Base-by-base conservation (phyloP, 768 basidiomycete species). In the Grammothele lineata region DNA sequence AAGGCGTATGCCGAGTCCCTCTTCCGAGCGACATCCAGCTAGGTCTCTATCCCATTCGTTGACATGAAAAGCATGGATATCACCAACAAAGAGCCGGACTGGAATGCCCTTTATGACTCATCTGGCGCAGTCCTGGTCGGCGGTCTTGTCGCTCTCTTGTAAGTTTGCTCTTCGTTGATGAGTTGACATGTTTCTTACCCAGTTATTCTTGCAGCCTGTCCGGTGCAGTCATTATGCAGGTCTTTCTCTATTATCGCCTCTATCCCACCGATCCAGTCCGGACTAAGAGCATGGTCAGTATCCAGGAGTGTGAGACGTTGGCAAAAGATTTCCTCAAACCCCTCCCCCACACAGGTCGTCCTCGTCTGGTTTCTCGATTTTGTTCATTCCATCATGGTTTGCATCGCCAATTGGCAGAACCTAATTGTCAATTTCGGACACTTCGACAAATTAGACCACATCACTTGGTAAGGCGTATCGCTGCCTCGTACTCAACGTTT, bases 281-380 rank as follows among this genome's bases (percentile, higher is more conserved):
- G 25, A 40, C 47, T 30, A 54, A 54, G 41, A n/a, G 36, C 48
- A 50, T 50, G 48, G 53, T 52, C n/a, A n/a, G n/a, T n/a, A n/a
- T n/a, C n/a, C n/a, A n/a, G n/a, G n/a, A n/a, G n/a, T n/a, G n/a
- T n/a, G n/a, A n/a, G n/a, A n/a, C n/a, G n/a, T n/a, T 5, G 19
- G 49, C 37, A n/a, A 23, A 22, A 11, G 15, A 19, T 38, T 23
- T 3, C 23, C 22, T 37, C 10, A 21, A 18, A 18, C 24, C n/a
- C 8, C 17, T 22, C 11, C 24, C n/a, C 34, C 14, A 7, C 7
- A 30, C 14, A 51, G 50, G 50, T 51, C 14, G 32, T 41, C 17
- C 6, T 47, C 11, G 32, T 50, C 26, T 54, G 53, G 53, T 49
- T 62, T 52, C 56, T 58, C 17, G 57, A 58, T 26, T 11, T 47